Evolutionary conservation across 1,139 yeast species (phyloP), one percentile per base, ranked within the genome.

Genomic region (Scheffersomyces titani): DNA sequence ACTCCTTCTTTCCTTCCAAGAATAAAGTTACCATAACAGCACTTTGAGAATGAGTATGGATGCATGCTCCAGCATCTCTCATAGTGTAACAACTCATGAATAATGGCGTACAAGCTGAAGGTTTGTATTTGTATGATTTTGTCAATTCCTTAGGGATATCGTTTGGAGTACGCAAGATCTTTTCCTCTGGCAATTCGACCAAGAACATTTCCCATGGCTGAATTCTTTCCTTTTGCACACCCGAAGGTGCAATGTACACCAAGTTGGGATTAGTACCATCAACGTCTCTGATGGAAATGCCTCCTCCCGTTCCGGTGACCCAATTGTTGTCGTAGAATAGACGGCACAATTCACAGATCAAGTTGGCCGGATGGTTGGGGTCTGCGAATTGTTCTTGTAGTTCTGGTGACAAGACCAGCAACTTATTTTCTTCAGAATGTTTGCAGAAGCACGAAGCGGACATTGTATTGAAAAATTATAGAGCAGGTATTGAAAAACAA

Each of bases 301-400:
- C 98, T 24, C 98, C 98, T 2, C 97, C 98, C 1, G 98, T 93
- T 4, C 98, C 98, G 0, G 97, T 89, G 61, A 92, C 96, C 97
- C 98, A 92, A 57, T 90, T 89, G 68, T 89, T 88, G 65, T 85
- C 81, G 70, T 90, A 93, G 69, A 93, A 91, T 36, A 84, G 75
- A 53, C 85, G 79, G 70, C 98, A 92, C 47, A 93, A 79, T 61
- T 89, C 91, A 69, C 97, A 92, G 61, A 93, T 90, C 64, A 90
- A 75, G 65, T 89, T 89, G 4, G 97, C 97, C 0, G 97, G 97
- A 68, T 92, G 97, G 51, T 76, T 71, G 6, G 89, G 85, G 65
- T 89, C 88, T 20, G 54, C 51, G 19, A 56, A 57, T 44, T 59
- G 59, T 16, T 44, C 19, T 21, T 50, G 49, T 9, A 52, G 48